phyloP scores from a whole-genome alignment of 495 filamentous ascomycete genomes.

The Aspergillus cavernicola region DNA sequence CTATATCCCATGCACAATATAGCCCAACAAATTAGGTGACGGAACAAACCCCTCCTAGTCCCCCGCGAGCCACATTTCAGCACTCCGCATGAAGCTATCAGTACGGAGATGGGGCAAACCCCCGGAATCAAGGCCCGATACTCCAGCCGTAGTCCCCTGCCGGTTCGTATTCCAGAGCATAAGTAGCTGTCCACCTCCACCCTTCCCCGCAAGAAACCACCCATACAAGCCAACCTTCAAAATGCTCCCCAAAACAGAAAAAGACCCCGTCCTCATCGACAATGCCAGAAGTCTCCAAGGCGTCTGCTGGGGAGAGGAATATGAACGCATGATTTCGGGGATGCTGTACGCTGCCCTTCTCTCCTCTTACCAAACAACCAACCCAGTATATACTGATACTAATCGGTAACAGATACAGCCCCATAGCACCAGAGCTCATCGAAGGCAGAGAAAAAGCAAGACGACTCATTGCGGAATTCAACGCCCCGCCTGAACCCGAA shows the following conservation, averaged over 20 bases:
- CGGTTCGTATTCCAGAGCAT: too few species aligned
- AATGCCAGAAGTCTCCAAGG: not conserved
- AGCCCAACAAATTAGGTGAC: too few species aligned
- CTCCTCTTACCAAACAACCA: not conserved
- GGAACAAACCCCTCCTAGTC: too few species aligned
- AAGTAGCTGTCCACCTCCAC: not conserved
- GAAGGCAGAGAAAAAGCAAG: conserved; percentile 18
- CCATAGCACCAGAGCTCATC: conserved; percentile 34
- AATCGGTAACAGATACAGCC: conserved; percentile 34
- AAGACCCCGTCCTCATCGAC: not conserved
- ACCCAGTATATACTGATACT: not conserved
- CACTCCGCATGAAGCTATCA: too few species aligned
- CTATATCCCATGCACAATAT: too few species aligned
- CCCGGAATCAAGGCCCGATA: too few species aligned
- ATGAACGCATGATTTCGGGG: conserved; percentile 51
- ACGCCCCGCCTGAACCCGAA: conserved; percentile 37
- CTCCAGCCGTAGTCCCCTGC: too few species aligned
- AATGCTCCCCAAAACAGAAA: not conserved
- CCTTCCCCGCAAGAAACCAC: not conserved
- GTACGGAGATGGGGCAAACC: too few species aligned
- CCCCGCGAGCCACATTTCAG: too few species aligned
- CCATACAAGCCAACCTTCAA: not conserved
- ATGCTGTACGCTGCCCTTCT: conserved; percentile 39
- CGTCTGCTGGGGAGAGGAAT: conserved; percentile 32
- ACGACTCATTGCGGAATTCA: conserved; percentile 1